Conservation (phyloP, 495 filamentous ascomycete genomes). For the Podospora sp. region DNA sequence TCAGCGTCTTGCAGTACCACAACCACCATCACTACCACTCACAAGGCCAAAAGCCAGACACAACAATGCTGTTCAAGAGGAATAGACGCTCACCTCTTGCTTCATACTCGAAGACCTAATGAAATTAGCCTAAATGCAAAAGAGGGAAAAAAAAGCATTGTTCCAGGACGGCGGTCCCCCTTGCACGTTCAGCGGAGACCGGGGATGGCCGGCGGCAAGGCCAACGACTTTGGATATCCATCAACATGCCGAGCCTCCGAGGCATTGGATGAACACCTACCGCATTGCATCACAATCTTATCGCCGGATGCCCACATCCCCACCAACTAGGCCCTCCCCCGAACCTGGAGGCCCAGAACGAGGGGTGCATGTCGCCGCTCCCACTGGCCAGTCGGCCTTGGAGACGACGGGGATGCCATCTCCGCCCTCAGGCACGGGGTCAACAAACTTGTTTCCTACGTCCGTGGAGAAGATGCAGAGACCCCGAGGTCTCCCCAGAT, state of each 20-base stretch:
- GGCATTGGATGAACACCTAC: neutral
- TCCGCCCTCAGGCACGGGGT: conserved; percentile 3
- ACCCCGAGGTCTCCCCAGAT: conserved; percentile 8
- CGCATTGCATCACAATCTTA: conserved; percentile 7
- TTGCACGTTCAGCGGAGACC: neutral
- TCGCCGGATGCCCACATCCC: neutral
- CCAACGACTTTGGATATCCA: neutral
- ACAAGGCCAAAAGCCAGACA: too few species aligned
- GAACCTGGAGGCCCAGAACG: neutral
- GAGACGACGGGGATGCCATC: conserved; percentile 5
- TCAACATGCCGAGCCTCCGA: neutral
- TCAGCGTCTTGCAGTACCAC: too few species aligned
- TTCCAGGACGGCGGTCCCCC: neutral
- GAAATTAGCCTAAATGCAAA: too few species aligned
- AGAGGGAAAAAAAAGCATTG: too few species aligned
- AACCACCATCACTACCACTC: too few species aligned
- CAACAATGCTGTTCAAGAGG: too few species aligned
- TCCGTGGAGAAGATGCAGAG: neutral
- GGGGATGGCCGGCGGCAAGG: neutral
- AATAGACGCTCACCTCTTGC: too few species aligned
- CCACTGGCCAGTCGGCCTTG: neutral
- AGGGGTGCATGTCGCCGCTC: neutral
- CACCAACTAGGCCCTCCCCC: neutral
- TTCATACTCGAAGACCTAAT: too few species aligned
- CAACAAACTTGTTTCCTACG: neutral